These are phyloP conservation scores for Brassica incana DNA, from an alignment of 345 rosid genomes.

Conservation along the genomic window DNA sequence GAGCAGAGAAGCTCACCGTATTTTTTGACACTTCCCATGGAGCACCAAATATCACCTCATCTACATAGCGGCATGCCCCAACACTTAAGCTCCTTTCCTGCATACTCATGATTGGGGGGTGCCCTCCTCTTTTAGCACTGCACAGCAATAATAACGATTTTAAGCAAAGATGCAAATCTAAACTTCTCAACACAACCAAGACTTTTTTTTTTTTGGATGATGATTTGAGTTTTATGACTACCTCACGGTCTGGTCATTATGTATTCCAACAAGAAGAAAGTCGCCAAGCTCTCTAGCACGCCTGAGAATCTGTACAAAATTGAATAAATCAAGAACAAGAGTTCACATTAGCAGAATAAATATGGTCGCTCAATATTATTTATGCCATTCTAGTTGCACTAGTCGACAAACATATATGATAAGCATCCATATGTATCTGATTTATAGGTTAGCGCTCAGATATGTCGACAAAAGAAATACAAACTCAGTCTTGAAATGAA, in stretches of 20 bases:
- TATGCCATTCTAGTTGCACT: background rate
- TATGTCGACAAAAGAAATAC: background rate
- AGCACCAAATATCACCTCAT: too few species aligned
- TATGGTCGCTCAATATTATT: background rate
- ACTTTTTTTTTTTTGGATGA: too few species aligned
- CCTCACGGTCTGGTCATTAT: too few species aligned
- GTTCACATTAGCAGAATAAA: conserved; percentile 3
- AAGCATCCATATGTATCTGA: background rate
- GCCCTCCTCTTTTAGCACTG: too few species aligned
- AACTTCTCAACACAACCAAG: too few species aligned
- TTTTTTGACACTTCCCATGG: conserved; percentile 80
- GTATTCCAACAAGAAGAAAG: too few species aligned
- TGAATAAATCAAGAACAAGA: background rate
- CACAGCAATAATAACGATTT: too few species aligned
- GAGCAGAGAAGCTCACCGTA: conserved; percentile 54
- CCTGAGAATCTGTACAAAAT: background rate
- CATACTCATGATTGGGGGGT: too few species aligned
- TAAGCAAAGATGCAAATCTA: too few species aligned
- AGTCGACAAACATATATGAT: background rate
- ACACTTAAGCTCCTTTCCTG: too few species aligned
- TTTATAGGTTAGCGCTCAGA: background rate
- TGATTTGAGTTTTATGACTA: background rate
- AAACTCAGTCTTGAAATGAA: background rate
- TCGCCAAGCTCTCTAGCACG: too few species aligned
- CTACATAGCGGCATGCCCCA: too few species aligned